Percentiles rank a stretch among this genome's conserved stretches.
Evolutionary conservation across 2,329 filamentous ascomycete genomes (phyloP).

Genomic region (Nothopassalora personata): DNA sequence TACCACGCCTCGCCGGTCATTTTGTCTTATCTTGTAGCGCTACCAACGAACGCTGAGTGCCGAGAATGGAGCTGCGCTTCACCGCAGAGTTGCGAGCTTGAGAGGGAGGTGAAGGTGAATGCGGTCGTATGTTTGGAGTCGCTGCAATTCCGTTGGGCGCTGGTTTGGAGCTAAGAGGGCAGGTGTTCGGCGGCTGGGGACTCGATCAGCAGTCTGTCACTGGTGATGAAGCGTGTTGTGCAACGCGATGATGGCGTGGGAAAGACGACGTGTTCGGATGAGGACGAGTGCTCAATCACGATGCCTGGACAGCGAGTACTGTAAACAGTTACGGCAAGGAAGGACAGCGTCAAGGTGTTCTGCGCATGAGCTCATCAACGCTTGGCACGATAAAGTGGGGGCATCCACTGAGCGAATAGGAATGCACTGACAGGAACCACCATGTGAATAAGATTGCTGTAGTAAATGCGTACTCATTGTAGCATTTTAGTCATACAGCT

Average conservation of each 20-base stretch:
- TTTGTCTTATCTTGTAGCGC: slow-evolving; percentile 15
- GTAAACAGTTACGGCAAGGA: neutral
- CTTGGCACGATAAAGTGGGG: neutral
- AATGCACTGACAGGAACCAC: neutral
- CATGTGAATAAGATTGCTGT: neutral
- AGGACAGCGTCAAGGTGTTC: neutral
- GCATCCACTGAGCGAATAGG: neutral
- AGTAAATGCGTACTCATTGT: neutral
- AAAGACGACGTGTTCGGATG: neutral
- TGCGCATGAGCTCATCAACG: neutral
- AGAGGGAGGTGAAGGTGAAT: neutral
- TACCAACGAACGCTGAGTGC: neutral
- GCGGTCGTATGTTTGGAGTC: neutral
- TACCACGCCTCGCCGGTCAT: slow-evolving; percentile 39
- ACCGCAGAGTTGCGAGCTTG: neutral
- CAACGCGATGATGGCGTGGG: neutral
- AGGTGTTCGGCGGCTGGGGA: neutral
- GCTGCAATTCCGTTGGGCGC: neutral
- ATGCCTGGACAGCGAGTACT: neutral
- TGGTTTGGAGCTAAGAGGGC: neutral
- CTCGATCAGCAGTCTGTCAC: neutral
- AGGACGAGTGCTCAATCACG: neutral
- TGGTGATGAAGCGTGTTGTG: neutral
- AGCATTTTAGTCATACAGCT: neutral
- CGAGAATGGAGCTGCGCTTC: neutral